Evolutionary conservation across 257 asterid genomes (phyloP).

Genomic region (Solanum clarkiae): DNA sequence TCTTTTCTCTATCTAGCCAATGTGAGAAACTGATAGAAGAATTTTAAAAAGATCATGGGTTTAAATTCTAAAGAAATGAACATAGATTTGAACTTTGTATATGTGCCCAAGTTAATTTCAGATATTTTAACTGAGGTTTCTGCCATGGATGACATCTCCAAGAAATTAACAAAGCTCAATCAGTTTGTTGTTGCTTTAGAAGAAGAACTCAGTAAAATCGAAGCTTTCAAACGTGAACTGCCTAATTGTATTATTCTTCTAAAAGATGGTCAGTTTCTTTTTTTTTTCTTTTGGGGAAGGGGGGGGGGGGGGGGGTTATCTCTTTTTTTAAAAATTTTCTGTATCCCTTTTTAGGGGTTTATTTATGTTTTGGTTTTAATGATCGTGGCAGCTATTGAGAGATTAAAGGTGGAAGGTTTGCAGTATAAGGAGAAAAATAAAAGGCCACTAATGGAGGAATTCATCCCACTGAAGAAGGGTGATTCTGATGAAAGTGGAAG

Average conservation of each 20-base stretch:
- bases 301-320: background rate
- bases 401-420: constrained; percentile 24
- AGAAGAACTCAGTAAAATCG: constrained; percentile 18
- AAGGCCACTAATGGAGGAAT: constrained; percentile 16
- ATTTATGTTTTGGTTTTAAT: background rate
- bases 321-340: background rate
- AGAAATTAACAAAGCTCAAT: constrained; percentile 6
- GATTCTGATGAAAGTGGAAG: constrained; percentile 6
- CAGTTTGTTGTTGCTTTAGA: constrained; percentile 8
- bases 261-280: constrained; percentile 15
- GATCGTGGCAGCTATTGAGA: constrained; percentile 31
- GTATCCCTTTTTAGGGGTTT: background rate
- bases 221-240: constrained; percentile 18
- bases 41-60: constrained; percentile 4
- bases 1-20: constrained; percentile 5
- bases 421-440: constrained; percentile 8
- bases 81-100: constrained; percentile 7
- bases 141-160: constrained; percentile 5
- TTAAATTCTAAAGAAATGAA: constrained; percentile 21
- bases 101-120: constrained; percentile 21
- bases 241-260: constrained; percentile 20
- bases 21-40: background rate
- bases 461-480: constrained; percentile 1
- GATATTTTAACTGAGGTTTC: constrained; percentile 27
- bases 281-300: background rate